Evolutionary conservation across 1,284 basidiomycete species (phyloP).

Genomic region (Ustilago crameri): DNA sequence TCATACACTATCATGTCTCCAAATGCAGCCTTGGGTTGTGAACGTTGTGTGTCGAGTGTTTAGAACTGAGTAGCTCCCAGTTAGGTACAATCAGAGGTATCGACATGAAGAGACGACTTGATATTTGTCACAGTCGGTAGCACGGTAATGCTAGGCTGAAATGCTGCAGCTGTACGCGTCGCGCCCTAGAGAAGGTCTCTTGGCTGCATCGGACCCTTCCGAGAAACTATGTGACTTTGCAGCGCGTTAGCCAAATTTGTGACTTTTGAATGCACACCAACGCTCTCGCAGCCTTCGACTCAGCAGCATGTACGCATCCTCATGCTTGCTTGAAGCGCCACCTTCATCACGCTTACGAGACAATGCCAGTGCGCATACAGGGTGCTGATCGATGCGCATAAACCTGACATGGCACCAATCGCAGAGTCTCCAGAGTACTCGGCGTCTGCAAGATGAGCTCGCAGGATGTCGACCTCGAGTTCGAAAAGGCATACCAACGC

Average conservation of each 20-base stretch:
- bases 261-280: conserved; percentile 2
- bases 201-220: not conserved
- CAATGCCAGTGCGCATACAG: too few relatives aligned
- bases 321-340: not conserved
- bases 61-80: too few relatives aligned
- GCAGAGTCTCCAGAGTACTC: not conserved
- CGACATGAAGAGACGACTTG: too few relatives aligned
- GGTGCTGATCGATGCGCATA: too few relatives aligned
- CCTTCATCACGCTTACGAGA: not conserved
- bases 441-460: conserved; percentile 21
- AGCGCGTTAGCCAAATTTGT: not conserved
- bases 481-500: conserved; percentile 39
- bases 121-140: too few relatives aligned
- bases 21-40: conserved; percentile 2
- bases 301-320: not conserved
- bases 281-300: conserved; percentile 1
- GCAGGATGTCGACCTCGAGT: conserved; percentile 41
- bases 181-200: not conserved
- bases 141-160: too few relatives aligned
- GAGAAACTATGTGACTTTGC: not conserved
- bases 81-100: too few relatives aligned
- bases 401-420: not conserved
- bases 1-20: conserved; percentile 47
- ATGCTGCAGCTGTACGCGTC: conserved; percentile 12
- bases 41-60: not conserved